Base-by-base conservation (phyloP, 371 early-diverging fungal species). In the Rhizopus microsporus region DNA sequence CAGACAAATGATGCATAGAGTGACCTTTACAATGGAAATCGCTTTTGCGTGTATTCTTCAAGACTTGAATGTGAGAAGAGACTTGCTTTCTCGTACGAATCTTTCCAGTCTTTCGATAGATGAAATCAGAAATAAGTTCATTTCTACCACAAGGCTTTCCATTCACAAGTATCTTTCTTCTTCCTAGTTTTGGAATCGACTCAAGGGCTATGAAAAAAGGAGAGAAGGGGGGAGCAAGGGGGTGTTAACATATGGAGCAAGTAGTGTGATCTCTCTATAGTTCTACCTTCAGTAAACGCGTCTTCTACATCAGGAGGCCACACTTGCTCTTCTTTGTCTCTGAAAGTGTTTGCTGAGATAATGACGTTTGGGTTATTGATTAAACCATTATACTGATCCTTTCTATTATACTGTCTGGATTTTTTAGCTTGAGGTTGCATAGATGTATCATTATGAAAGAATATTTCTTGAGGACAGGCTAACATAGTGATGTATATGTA, bases 21-120 rank as follows among this genome's bases (percentile, higher is more conserved):
- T 8, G 29, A 46, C 6, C 29, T 56, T 65, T 67, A 71, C 80
- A 78, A 9, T 74, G 68, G 13, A 67, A 56, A 32, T 85, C 85
- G 29, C 80, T 76, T 65, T 86, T 88, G 62, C 88, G 77, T 0
- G 86, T 87, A 55, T 91, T 88, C 55, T 86, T 88, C 62, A 89
- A 72, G 13, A 91, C 91, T 66, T 91, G 91, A 43, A 91, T 87
- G 56, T 91, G 91, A 5, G 89, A 90, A 1, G 90, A 90, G 2
- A 91, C 90, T 66, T 91, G 91, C 67, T 91, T 91, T 48, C 89
- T 78, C 33, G 90, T 83, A 7, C 91, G 78, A 31, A 78, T 72
- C 42, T 84, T 84, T 45, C 72, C 66, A 1, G 90, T 89, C 47
- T 84, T 81, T 55, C 82, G 83, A 46, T 74, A 84, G 29, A 90